Conservation (phyloP, 768 basidiomycete genomes). For the Podaxis pistillaris region DNA sequence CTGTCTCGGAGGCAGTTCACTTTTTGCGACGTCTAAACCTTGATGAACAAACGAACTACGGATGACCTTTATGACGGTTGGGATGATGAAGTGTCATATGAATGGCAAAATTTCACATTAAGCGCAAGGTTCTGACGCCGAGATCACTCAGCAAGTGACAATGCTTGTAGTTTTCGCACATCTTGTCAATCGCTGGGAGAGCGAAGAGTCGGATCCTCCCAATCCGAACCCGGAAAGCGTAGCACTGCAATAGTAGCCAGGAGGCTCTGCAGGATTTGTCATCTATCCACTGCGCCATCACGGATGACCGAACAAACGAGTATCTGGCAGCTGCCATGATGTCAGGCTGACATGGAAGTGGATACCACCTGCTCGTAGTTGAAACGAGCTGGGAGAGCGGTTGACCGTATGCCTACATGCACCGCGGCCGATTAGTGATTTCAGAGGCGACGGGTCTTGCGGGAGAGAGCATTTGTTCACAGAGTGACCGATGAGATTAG, state of each 20-base stretch:
- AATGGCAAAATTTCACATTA: neutral
- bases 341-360: neutral
- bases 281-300: neutral
- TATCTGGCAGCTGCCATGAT: conserved; percentile 12
- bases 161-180: neutral
- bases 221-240: neutral
- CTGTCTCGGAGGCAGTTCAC: too few species aligned
- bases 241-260: neutral
- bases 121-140: neutral
- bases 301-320: neutral
- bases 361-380: neutral
- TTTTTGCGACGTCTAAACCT: neutral
- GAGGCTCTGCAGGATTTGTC: conserved; percentile 1
- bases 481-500: neutral
- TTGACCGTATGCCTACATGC: neutral
- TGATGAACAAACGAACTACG: neutral
- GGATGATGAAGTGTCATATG: neutral
- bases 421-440: neutral
- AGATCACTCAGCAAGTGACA: neutral
- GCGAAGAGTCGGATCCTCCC: neutral
- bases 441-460: neutral
- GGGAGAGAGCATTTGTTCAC: neutral
- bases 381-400: neutral
- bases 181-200: neutral
- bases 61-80: neutral